phyloP scores from a whole-genome alignment of 352 stramenopile species.

The Pythium pyrilobum region DNA sequence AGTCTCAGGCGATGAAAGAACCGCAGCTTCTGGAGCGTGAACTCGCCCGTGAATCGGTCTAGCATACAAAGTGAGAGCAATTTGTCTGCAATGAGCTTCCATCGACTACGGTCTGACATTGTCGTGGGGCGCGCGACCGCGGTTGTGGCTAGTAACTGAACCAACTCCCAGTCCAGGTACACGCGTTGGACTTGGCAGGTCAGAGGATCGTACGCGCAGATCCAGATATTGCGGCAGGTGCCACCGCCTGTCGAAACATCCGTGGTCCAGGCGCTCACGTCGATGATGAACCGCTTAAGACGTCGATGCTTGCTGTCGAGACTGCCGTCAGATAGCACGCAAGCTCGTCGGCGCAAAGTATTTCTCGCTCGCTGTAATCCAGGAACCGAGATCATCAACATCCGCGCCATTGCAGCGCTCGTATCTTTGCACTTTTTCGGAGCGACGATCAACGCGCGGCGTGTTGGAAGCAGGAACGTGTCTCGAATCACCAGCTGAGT shows the following conservation, averaged over 20 bases:
- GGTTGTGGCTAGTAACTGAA: conserved; percentile 38
- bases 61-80: conserved; percentile 54
- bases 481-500: conserved; percentile 43
- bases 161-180: conserved; percentile 67
- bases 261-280: conserved; percentile 33
- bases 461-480: conserved; percentile 31
- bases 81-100: conserved; percentile 29
- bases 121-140: conserved; percentile 1
- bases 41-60: conserved; percentile 64
- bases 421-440: conserved; percentile 25
- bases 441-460: conserved; percentile 43
- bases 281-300: conserved; percentile 40
- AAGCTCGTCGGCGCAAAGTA: conserved; percentile 28
- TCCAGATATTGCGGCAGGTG: conserved; percentile 25
- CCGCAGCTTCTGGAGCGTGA: conserved; percentile 60
- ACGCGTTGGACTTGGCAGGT: conserved; percentile 34
- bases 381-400: conserved; percentile 38
- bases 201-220: conserved; percentile 51
- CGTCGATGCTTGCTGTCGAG: neutral
- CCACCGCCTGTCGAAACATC: neutral
- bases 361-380: conserved; percentile 36
- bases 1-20: conserved; percentile 65
- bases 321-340: conserved; percentile 22
- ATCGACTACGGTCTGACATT: conserved; percentile 11
- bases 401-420: conserved; percentile 1